Conservation (phyloP, 768 basidiomycete species). For the Myochromella boudieri region DNA sequence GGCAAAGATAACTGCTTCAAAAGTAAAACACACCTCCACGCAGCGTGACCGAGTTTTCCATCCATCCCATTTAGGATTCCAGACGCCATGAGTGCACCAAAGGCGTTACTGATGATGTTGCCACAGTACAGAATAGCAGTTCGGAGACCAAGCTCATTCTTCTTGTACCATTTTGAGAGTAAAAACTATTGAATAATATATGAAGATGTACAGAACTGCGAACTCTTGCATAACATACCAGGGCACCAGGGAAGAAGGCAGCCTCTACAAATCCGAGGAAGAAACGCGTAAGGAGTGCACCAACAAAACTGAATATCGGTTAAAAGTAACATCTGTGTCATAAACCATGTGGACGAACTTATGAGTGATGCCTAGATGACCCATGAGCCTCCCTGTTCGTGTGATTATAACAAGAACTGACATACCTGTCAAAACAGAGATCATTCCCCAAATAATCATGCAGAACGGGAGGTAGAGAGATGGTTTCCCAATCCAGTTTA, state of each 20-base stretch:
- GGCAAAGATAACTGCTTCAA: not conserved
- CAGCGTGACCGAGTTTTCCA: conserved; percentile 61
- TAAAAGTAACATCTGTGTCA: not conserved
- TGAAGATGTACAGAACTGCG: not conserved
- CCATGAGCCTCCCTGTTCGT: not conserved
- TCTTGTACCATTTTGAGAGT: conserved; percentile 73
- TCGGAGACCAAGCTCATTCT: conserved; percentile 66
- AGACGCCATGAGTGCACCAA: conserved; percentile 77
- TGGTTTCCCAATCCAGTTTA: conserved; percentile 61
- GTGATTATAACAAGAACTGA: conserved; percentile 1
- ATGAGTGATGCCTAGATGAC: conserved; percentile 17
- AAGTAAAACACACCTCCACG: conserved; percentile 56
- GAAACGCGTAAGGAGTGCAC: conserved; percentile 68
- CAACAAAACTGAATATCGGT: conserved; percentile 46
- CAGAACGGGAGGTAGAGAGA: conserved; percentile 63
- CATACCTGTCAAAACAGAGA: conserved; percentile 50
- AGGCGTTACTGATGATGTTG: conserved; percentile 76
- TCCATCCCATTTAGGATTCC: conserved; percentile 74
- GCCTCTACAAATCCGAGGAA: conserved; percentile 76
- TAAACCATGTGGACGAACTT: conserved; percentile 12
- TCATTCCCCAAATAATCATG: conserved; percentile 67
- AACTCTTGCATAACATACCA: conserved; percentile 29
- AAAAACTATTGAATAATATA: conserved; percentile 35
- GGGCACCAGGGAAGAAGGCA: conserved; percentile 69
- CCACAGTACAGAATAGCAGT: conserved; percentile 72